Evolutionary conservation across 2,329 filamentous ascomycete species (phyloP), one percentile per base, ranked within the genome.

Genomic region (Botrytis byssoidea): DNA sequence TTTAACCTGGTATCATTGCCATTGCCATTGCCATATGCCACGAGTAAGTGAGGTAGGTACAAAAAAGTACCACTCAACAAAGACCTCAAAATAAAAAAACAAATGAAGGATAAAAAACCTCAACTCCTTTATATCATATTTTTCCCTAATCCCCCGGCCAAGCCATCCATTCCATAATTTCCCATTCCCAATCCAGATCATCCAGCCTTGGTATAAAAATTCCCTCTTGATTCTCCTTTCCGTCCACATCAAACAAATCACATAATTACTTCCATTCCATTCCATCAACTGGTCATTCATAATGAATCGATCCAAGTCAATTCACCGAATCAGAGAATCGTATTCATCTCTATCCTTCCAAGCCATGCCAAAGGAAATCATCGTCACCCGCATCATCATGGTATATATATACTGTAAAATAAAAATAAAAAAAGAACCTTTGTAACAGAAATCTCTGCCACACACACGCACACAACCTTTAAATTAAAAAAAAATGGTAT

Each of bases 131-230:
- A 25, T 37, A 51, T 51, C 8, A 46, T 66, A 55, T 55, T 55
- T 32, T 66, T 35, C 18, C 64, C 44, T 25, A 48, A 51, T 51
- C 25, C 48, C 22, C 48, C 1, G 48, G 25, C 48, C 25, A n/a
- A 6, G 10, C 48, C 25, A 51, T 51, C 48, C 48, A 51, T 51
- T 51, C 48, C 48, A n/a, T 51, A n/a, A 51, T n/a, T n/a, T 35
- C 64, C 64, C 60, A 14, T 46, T 35, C 44, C 44, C 32, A 10
- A 35, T n/a, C 32, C 44, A 16, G 32, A 46, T 29, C 40, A 32
- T 51, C 44, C 44, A 67, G 25, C 44, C 64, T 51, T 51, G 64
- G 64, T 67, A 51, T 67, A 40, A 63, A 37, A 51, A 66, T 35
- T 65, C 35, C 32, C 32, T 16, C 20, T 48, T 46, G 5, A 48